Base-by-base conservation (phyloP, 1,284 basidiomycete genomes). In the Sporisorium reilianum region DNA sequence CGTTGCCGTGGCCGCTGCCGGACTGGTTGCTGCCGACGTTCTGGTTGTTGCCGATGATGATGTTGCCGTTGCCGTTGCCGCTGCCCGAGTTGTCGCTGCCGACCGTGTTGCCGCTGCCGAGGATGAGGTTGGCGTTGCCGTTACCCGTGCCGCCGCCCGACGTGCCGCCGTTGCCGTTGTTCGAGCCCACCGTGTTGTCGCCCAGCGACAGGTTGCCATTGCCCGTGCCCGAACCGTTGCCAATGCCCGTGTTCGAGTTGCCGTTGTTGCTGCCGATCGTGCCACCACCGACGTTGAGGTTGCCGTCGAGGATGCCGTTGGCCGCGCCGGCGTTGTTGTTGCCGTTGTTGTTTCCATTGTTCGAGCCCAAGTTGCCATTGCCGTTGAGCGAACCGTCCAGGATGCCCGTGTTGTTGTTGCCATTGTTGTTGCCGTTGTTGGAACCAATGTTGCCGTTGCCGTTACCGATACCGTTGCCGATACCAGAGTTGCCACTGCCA, bases 41-140 rank as follows among this genome's bases (percentile, higher is more conserved):
- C 42, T 70, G 67, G 30, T 56, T 26, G 60, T 70, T 60, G 23
- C 67, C 67, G 40, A 70, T 60, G 61, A 70, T 64, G 41, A 65
- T 61, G 62, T 71, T 70, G 18, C 49, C 56, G 23, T 70, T 70
- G 4, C 67, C 67, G 28, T 64, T 65, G 10, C 57, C 62, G 28
- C 49, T 61, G 2, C 65, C 65, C 20, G 36, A 30, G 30, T 70
- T 25, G 11, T 45, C 58, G 14, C 41, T 49, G 1, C 67, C 67
- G 23, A 64, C 56, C 23, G 22, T 50, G 58, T 71, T 71, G 20
- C 62, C 62, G 8, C 9, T 20, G 4, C 62, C 62, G 0, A 59
- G 20, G 28, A 65, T 50, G n/a, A 65, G 22, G 63, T 65, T 65
- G 16, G 40, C 14, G 25, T 65, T 65, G 7, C 63, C 63, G 32